Percentiles rank a stretch among this genome's conserved stretches.
phyloP scores from a whole-genome alignment of 2,329 filamentous ascomycete species.

The Epichloe bromicola region DNA sequence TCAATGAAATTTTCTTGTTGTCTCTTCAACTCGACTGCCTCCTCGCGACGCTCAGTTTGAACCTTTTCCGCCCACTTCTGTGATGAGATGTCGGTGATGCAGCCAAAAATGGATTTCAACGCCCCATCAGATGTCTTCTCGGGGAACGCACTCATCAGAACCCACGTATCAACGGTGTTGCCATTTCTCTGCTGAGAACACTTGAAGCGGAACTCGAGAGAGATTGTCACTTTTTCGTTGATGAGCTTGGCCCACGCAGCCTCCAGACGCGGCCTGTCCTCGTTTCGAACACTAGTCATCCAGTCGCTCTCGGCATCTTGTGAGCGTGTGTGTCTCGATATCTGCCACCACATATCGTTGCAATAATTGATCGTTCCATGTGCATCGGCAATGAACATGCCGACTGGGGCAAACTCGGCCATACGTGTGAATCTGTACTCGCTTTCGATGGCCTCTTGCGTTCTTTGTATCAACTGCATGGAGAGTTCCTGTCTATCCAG shows the following conservation, averaged over 20 bases:
- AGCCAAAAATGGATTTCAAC: conserved; percentile 65
- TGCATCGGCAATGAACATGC: conserved; percentile 71
- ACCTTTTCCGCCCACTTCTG: conserved; percentile 77
- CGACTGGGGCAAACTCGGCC: conserved; percentile 73
- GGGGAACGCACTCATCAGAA: conserved; percentile 62
- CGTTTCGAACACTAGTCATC: conserved; percentile 59
- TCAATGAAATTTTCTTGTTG: conserved; percentile 62
- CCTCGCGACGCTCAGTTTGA: conserved; percentile 63
- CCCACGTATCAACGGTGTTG: conserved; percentile 57
- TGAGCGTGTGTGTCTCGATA: conserved; percentile 51
- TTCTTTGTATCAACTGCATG: conserved; percentile 55
- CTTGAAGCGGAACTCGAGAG: conserved; percentile 65
- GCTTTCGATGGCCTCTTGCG: conserved; percentile 49
- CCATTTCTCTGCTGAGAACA: conserved; percentile 49
- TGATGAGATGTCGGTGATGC: conserved; percentile 72
- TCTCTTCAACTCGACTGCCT: conserved; percentile 68
- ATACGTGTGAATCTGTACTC: conserved; percentile 73
- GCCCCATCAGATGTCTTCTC: conserved; percentile 51
- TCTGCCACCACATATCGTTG: conserved; percentile 68
- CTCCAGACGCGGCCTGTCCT: conserved; percentile 48
- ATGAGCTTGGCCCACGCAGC: conserved; percentile 51
- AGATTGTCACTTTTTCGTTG: conserved; percentile 48
- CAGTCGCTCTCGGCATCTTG: conserved; percentile 48
- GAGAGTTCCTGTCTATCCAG: conserved; percentile 67
- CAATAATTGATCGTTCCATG: conserved; percentile 62